Base-by-base conservation (phyloP, 805 yeast species). In the Candida methanosorbosa region DNA sequence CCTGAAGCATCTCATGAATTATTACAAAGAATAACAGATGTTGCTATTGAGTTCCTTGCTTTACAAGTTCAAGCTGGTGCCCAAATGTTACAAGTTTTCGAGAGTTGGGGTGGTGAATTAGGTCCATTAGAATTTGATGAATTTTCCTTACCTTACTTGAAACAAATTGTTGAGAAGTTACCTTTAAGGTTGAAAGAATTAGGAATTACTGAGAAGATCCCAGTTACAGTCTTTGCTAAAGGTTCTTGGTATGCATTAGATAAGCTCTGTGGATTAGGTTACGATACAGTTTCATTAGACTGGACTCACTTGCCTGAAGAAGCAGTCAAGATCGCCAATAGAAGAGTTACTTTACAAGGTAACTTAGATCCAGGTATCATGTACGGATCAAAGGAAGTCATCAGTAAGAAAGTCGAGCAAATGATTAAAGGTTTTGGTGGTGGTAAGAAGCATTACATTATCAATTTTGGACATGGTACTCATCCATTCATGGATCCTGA, bases 401-500 rank as follows among this genome's bases (percentile, higher is more conserved):
- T 92, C 46, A 66, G 90, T 16, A 57, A 67, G 41, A 87, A 87
- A 61, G 95, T 84, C 14, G 83, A 83, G 61, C 70, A 69, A 43
- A 92, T 92, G 98, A 81, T 92, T 40, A 56, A 67, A 39, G 94
- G 88, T 6, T 92, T 92, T 54, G 92, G 92, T n/a, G 94, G 94
- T 30, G 96, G 96, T 17, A 86, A 86, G 59, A 76, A 83, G 52
- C 72, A 81, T 50, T 92, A 92, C 63, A 90, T 92, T 45, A 80
- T 90, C 48, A 92, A 92, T 65, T 83, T 92, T 52, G 98, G 98
- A 31, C 98, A 92, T 50, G 98, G 98, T 14, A 92, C 98, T 17
- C 97, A 87, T 56, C 98, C 98, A 17, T 86, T 84, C 62, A 87
- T 92, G 95, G 81, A 85, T 43, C 95, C 97, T 9, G 95, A 83